Conservation (phyloP, 1,139 yeast species). For the Candida dubliniensis region DNA sequence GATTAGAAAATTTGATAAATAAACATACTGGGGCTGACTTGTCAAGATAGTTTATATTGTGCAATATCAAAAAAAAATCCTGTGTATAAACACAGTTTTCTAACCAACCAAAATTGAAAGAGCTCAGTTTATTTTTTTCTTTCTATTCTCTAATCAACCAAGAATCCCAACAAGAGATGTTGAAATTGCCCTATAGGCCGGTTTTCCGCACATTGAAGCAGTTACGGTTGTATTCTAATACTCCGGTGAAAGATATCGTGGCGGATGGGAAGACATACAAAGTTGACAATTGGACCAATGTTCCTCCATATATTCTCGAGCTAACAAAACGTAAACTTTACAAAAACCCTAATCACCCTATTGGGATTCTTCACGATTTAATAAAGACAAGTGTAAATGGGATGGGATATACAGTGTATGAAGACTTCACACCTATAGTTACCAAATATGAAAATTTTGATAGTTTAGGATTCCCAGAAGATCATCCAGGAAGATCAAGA, state of each 20-base stretch:
- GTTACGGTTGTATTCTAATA: constrained; percentile 18
- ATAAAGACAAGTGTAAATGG: constrained; percentile 67
- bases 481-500: constrained; percentile 91
- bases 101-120: neutral
- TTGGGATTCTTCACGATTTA: constrained; percentile 77
- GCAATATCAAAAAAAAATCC: too few relatives aligned
- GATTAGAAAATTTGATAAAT: too few relatives aligned
- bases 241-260: constrained; percentile 23
- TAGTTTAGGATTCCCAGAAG: constrained; percentile 82
- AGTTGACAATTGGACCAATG: constrained; percentile 83
- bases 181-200: constrained; percentile 1
- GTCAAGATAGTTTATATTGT: too few relatives aligned
- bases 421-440: constrained; percentile 81
- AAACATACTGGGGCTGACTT: too few relatives aligned
- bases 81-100: too few relatives aligned
- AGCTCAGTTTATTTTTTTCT: neutral
- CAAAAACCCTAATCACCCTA: constrained; percentile 75
- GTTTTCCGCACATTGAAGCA: neutral
- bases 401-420: constrained; percentile 77
- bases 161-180: constrained; percentile 1
- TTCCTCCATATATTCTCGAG: constrained; percentile 70
- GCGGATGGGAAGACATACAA: constrained; percentile 54
- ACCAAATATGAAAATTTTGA: constrained; percentile 84
- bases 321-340: constrained; percentile 76
- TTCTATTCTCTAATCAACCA: neutral